Percentiles rank a stretch among this genome's conserved stretches.
Evolutionary conservation across 768 basidiomycete genomes (phyloP).

Genomic region (Boletus subparvulus): DNA sequence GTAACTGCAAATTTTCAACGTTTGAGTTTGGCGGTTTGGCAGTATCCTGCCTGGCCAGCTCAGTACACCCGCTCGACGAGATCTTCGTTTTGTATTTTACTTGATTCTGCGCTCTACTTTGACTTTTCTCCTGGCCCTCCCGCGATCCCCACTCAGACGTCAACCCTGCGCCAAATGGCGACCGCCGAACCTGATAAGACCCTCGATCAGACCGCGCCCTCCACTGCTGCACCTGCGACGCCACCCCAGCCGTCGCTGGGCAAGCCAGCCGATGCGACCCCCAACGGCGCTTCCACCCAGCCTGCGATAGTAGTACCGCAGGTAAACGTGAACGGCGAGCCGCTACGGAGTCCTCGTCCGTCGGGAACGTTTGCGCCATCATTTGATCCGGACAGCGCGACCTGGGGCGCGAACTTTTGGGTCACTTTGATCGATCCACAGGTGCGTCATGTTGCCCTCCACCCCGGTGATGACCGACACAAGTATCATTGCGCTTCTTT

Average conservation of each 20-base stretch:
- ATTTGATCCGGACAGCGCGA: slow-evolving; percentile 41
- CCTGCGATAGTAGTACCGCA: slow-evolving; percentile 30
- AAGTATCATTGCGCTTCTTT: slow-evolving; percentile 3
- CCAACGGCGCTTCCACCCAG: slow-evolving; percentile 13
- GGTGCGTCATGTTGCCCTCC: slow-evolving; percentile 44
- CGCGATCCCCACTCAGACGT: slow-evolving; percentile 13
- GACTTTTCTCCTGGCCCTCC: background rate
- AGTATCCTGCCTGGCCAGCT: slow-evolving; percentile 10
- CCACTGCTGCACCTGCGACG: background rate
- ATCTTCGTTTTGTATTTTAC: slow-evolving; percentile 25
- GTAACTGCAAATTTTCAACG: slow-evolving; percentile 28
- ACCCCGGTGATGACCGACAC: slow-evolving; percentile 7
- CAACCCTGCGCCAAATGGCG: slow-evolving; percentile 20
- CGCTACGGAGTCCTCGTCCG: slow-evolving; percentile 32
- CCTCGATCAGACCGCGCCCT: slow-evolving; percentile 22
- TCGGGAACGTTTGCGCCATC: slow-evolving; percentile 22
- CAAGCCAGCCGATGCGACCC: slow-evolving; percentile 7
- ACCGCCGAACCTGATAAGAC: slow-evolving; percentile 25
- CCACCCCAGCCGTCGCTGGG: slow-evolving; percentile 6
- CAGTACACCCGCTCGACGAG: slow-evolving; percentile 8
- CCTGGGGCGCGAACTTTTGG: slow-evolving; percentile 93
- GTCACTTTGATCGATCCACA: slow-evolving; percentile 90
- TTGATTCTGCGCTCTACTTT: background rate
- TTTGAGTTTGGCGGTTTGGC: slow-evolving; percentile 16
- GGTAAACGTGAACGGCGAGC: slow-evolving; percentile 37